Conservation (phyloP, 192 early-diverging fungal genomes). For the Entophlyctis luteolus region DNA sequence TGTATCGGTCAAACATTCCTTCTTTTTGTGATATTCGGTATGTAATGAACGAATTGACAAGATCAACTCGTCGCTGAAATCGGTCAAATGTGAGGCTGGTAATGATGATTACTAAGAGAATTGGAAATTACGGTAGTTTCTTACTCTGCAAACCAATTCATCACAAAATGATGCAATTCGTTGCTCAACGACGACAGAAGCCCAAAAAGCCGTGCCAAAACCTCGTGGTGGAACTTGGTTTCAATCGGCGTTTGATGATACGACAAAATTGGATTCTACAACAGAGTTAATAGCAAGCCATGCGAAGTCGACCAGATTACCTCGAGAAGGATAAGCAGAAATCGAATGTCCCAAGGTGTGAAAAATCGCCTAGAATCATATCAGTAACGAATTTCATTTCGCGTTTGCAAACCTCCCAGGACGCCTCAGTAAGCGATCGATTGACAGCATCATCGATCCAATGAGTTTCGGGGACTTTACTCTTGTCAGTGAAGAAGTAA, state of each 20-base stretch:
- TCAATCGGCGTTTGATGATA: conserved; percentile 75
- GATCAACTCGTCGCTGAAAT: conserved; percentile 69
- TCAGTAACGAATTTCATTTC: background rate
- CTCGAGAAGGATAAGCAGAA: conserved; percentile 83
- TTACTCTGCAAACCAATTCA: conserved; percentile 76
- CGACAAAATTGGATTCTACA: conserved; percentile 78
- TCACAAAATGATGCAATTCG: conserved; percentile 80
- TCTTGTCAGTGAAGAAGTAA: background rate
- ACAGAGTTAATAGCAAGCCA: too few species aligned
- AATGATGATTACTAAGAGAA: background rate
- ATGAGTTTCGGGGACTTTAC: conserved; percentile 19
- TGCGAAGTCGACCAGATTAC: too few species aligned
- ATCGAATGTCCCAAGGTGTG: conserved; percentile 62
- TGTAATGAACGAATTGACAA: conserved; percentile 83
- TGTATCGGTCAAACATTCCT: conserved; percentile 56
- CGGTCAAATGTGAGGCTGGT: conserved; percentile 49
- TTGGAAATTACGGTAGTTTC: background rate
- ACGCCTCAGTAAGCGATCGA: conserved; percentile 35
- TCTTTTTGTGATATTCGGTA: conserved; percentile 68
- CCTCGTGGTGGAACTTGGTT: conserved; percentile 77
- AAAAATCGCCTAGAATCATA: conserved; percentile 24
- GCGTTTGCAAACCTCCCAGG: conserved; percentile 39
- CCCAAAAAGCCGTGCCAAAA: conserved; percentile 76
- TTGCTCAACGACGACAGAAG: conserved; percentile 77
- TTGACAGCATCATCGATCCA: conserved; percentile 37